Evolutionary conservation across 805 yeast species (phyloP), one percentile per base, ranked within the genome.

Genomic region (Pichia ethanolica): DNA sequence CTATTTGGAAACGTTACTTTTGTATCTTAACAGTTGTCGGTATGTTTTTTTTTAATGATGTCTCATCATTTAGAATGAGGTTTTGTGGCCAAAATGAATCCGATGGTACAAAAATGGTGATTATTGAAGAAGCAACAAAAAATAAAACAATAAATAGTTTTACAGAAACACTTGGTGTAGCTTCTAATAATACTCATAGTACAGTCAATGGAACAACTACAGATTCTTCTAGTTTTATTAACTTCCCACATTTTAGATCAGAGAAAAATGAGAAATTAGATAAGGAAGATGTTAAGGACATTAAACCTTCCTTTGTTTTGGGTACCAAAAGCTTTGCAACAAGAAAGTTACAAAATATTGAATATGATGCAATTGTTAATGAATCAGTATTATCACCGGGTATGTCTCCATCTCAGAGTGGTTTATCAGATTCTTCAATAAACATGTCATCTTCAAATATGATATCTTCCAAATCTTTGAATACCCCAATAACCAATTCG

Each of bases 11-110:
- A 49, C 69, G 65, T 35, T 71, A 71, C 48, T 72, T 64, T 55
- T 78, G 73, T 27, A 59, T 78, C n/a, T 58, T 78, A 43, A 78
- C 83, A 0, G 64, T 76, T 0, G 68, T 74, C 51, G 82, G 82
- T 1, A 54, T 78, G 25, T 63, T 76, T 12, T 61, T 78, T 33
- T 78, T 71, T 59, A 75, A 72, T 39, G 67, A 65, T 42, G 54
- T 68, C 42, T 65, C 68, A 28, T 65, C 60, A 27, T 63, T 72
- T 49, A 63, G 59, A 47, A 62, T 67, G 64, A 55, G 49, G n/a
- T 58, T 57, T 47, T 51, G 55, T 10, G 53, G 56, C 9, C 49
- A 50, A 28, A 41, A 49, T 14, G 39, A 39, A 1, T 28, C 41
- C 1, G 56, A 55, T 35, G 42, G 37, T 10, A 41, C 33, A 2